Percentiles rank a stretch among this genome's conserved stretches.
These are phyloP conservation scores for Chamaecrista fasciculata DNA, from an alignment of 306 rosid genomes.

Conservation along the genomic window DNA sequence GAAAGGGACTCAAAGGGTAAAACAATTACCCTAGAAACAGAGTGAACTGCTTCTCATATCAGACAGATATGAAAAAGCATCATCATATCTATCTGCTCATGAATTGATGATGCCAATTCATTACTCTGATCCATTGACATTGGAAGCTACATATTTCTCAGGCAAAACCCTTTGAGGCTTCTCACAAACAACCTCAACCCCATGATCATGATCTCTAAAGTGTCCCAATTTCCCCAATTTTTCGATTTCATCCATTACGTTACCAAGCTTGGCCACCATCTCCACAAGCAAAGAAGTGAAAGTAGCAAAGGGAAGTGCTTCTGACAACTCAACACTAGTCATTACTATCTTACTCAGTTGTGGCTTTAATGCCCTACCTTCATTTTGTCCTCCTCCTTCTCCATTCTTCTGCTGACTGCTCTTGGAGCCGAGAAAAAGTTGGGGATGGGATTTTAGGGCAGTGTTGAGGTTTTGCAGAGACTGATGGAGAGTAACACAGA, in stretches of 20 bases:
- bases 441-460: slow-evolving; percentile 77
- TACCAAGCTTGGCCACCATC: slow-evolving; percentile 78
- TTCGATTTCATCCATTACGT: slow-evolving; percentile 65
- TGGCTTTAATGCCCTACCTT: slow-evolving; percentile 58
- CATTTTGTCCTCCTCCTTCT: not conserved
- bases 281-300: slow-evolving; percentile 78
- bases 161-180: slow-evolving; percentile 28
- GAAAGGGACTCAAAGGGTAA: too few species aligned
- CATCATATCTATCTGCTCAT: too few species aligned
- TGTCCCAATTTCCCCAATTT: slow-evolving; percentile 63
- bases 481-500: slow-evolving; percentile 59
- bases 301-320: slow-evolving; percentile 81
- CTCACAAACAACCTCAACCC: slow-evolving; percentile 53
- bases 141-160: slow-evolving; percentile 35
- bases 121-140: slow-evolving; percentile 37
- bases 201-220: slow-evolving; percentile 58
- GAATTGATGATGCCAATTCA: not conserved
- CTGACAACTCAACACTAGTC: slow-evolving; percentile 73
- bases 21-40: too few species aligned
- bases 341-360: slow-evolving; percentile 59
- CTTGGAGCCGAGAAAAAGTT: slow-evolving; percentile 63
- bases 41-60: too few species aligned
- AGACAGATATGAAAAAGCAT: too few species aligned
- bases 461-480: slow-evolving; percentile 65
- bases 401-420: slow-evolving; percentile 24